Conservation (phyloP, 1,139 yeast species). For the Taphrina confusa region DNA sequence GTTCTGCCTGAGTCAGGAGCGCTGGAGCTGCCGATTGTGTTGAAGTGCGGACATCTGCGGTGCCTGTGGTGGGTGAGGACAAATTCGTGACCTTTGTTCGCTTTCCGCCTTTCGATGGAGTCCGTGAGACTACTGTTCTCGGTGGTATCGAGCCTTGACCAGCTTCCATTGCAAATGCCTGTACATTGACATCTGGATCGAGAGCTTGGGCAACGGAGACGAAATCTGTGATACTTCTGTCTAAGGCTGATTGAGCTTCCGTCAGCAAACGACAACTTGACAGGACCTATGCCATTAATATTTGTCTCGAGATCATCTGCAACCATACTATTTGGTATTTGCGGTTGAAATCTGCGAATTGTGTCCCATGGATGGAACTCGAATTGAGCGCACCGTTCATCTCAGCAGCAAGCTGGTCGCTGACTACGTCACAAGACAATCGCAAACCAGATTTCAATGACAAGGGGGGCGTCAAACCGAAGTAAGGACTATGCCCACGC, state of each 20-base stretch:
- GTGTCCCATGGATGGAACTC: not conserved
- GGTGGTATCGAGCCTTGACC: not conserved
- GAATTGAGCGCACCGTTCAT: too few relatives aligned
- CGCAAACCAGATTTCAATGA: too few relatives aligned
- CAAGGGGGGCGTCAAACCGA: too few relatives aligned
- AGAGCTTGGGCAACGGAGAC: conserved; percentile 9
- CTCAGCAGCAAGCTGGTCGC: too few relatives aligned
- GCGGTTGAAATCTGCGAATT: not conserved
- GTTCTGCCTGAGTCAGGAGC: not conserved
- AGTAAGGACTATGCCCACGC: too few relatives aligned
- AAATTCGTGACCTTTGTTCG: too few relatives aligned
- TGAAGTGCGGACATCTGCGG: not conserved
- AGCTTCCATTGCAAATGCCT: not conserved
- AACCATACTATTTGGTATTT: conserved; percentile 9
- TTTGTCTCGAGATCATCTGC: not conserved
- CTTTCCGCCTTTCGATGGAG: not conserved
- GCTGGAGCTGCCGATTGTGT: not conserved
- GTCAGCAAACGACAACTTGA: conserved; percentile 32
- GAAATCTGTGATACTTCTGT: conserved; percentile 30
- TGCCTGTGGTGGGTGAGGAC: not conserved
- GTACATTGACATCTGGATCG: not conserved
- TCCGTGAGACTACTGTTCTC: not conserved
- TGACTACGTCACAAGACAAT: too few relatives aligned
- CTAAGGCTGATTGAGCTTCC: conserved; percentile 34
- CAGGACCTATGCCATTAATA: conserved; percentile 14